Evolutionary conservation across 495 filamentous ascomycete species (phyloP).

Genomic region (Haplographium delicatum): DNA sequence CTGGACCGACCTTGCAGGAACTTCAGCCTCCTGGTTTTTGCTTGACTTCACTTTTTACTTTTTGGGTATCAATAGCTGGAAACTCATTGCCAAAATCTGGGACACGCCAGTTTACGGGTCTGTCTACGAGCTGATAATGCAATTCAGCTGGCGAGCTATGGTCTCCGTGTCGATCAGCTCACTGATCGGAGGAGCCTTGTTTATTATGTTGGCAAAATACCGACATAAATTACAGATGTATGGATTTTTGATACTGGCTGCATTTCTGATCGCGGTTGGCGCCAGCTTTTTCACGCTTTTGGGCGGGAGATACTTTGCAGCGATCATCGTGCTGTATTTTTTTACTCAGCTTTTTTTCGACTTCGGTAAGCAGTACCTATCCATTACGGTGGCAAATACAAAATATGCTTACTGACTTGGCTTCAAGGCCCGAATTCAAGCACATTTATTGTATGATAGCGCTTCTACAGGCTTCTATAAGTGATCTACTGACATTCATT

Average conservation of each 20-base stretch:
- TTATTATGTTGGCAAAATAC: too few species aligned
- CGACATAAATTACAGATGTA: too few species aligned
- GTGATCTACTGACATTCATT: conserved; percentile 9
- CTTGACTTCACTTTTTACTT: conserved; percentile 35
- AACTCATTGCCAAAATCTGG: neutral
- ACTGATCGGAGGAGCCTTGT: too few species aligned
- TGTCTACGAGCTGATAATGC: too few species aligned
- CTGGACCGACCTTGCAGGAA: conserved; percentile 45
- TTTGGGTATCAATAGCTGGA: conserved; percentile 25
- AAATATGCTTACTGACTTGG: neutral
- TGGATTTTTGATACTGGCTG: too few species aligned
- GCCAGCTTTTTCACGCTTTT: too few species aligned
- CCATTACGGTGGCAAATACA: conserved; percentile 30
- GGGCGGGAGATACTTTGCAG: too few species aligned
- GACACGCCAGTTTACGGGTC: too few species aligned
- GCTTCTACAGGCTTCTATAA: neutral
- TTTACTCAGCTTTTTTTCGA: conserved; percentile 58
- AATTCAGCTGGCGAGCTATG: too few species aligned
- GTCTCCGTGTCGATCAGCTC: too few species aligned
- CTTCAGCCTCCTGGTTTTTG: conserved; percentile 62
- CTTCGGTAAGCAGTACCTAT: conserved; percentile 58
- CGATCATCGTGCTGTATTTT: conserved; percentile 53
- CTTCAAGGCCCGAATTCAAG: neutral
- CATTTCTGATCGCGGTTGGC: too few species aligned
- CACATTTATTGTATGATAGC: too few species aligned